phyloP scores from a whole-genome alignment of 2,329 filamentous ascomycete species.

The Penicillium sp. region DNA sequence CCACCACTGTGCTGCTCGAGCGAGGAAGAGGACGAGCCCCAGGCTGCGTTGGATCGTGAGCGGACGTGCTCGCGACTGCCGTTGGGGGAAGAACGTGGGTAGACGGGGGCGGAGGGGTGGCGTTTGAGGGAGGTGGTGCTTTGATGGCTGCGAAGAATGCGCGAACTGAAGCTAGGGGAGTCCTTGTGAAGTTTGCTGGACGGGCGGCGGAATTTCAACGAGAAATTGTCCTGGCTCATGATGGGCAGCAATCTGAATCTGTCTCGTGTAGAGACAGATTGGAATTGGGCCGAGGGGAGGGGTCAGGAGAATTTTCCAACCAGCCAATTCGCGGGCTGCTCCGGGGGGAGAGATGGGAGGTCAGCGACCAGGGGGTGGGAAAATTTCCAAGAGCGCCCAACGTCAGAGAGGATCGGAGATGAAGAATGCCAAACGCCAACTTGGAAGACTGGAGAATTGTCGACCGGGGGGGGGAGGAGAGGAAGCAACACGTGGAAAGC shows the following conservation, averaged over 20 bases:
- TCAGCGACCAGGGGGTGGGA: not conserved
- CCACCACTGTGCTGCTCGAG: conserved; percentile 43
- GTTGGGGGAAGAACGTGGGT: conserved; percentile 43
- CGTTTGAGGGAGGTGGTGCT: conserved; percentile 46
- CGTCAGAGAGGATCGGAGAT: not conserved
- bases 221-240: conserved; percentile 40
- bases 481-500: conserved; percentile 10
- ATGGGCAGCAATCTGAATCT: conserved; percentile 23
- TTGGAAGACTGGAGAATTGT: too few relatives aligned
- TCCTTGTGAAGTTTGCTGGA: conserved; percentile 48
- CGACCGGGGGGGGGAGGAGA: not conserved
- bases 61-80: conserved; percentile 43
- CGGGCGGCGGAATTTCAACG: conserved; percentile 41
- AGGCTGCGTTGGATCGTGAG: conserved; percentile 45
- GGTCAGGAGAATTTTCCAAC: conserved; percentile 23
- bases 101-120: conserved; percentile 48
- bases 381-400: not conserved
- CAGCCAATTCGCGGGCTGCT: conserved; percentile 15
- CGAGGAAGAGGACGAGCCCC: conserved; percentile 49
- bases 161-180: conserved; percentile 41
- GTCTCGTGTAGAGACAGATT: conserved; percentile 26
- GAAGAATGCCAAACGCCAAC: not conserved
- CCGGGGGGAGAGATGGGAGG: too few relatives aligned
- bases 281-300: conserved; percentile 28
- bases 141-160: conserved; percentile 44